Evolutionary conservation across 345 rosid genomes (phyloP), one percentile per base, ranked within the genome.

Genomic region (Schrenkiella parvula): DNA sequence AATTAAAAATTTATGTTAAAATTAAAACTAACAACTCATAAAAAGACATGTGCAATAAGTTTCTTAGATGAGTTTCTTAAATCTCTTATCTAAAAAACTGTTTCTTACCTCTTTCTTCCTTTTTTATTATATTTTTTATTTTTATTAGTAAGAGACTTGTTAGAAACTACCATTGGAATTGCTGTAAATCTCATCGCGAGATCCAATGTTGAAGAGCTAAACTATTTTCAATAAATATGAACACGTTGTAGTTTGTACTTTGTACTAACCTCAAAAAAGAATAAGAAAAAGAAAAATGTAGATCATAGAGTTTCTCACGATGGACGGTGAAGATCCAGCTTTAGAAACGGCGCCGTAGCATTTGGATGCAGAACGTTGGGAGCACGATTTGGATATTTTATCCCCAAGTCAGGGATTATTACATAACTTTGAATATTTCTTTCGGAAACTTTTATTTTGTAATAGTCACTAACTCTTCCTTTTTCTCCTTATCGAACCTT

Each of bases 351-450:
- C 59, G 61, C 58, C 78, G 78, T 57, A 0, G 37, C 47, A 1
- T 13, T n/a, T 61, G 14, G 64, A 68, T 68, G 50, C 69, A 61
- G 56, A 52, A 68, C 70, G 79, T 75, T 35, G 50, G 57, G 56
- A 32, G 74, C 78, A 74, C 78, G 68, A 67, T 60, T 59, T 67
- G 63, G 73, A 59, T 67, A 46, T 64, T 6, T 29, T 28, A 15
- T 66, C 34, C 42, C 17, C 53, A 31, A 73, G 61, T 66, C 60
- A 37, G 26, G 28, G 43, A n/a, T 58, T 58, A 38, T 46, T 47
- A 58, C 53, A 54, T 3, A 54, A 46, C 22, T 59, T 23, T 74
- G 31, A 59, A 50, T 74, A 51, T 68, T 59, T 41, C 39, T 2
- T 41, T 4, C 17, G n/a, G 5, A 12, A 17, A 59, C 59, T 22